A percentile compares a stretch with the other conserved stretches of the same genome.
Conservation (phyloP, 345 rosid species). For the Salix udensis region DNA sequence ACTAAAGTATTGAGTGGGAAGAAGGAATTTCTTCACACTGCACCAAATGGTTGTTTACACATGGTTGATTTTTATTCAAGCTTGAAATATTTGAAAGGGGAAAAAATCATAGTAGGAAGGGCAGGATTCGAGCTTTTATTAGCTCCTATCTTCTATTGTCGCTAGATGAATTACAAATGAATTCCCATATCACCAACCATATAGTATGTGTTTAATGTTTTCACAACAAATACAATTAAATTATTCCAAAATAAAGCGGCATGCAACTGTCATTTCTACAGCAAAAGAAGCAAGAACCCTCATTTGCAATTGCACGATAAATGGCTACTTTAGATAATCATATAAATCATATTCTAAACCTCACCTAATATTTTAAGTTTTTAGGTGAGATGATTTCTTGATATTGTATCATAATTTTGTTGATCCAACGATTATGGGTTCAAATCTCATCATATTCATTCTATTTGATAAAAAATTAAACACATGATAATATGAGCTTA, state of each 20-base stretch:
- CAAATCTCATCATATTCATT: rapidly evolving
- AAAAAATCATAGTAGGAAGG: not conserved
- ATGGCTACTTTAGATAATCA: no score
- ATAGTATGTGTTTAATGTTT: not conserved
- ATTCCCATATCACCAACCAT: not conserved
- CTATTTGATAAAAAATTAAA: no score
- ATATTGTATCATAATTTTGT: no score
- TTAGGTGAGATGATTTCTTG: no score
- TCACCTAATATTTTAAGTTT: no score
- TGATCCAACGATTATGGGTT: no score
- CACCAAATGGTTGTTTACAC: not conserved
- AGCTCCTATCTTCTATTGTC: not conserved
- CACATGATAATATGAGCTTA: no score
- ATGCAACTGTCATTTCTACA: not conserved
- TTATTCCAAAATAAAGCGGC: not conserved
- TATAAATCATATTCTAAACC: no score
- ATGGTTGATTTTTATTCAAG: not conserved
- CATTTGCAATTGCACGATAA: not conserved
- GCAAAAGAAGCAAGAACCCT: not conserved
- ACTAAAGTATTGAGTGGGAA: not conserved
- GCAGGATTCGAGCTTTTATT: not conserved
- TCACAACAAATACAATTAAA: not conserved
- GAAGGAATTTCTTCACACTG: no score
- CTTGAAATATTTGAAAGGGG: not conserved
- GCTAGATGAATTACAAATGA: not conserved